phyloP scores from a whole-genome alignment of 148 eudicot genomes.

The Selenicereus undatus region DNA sequence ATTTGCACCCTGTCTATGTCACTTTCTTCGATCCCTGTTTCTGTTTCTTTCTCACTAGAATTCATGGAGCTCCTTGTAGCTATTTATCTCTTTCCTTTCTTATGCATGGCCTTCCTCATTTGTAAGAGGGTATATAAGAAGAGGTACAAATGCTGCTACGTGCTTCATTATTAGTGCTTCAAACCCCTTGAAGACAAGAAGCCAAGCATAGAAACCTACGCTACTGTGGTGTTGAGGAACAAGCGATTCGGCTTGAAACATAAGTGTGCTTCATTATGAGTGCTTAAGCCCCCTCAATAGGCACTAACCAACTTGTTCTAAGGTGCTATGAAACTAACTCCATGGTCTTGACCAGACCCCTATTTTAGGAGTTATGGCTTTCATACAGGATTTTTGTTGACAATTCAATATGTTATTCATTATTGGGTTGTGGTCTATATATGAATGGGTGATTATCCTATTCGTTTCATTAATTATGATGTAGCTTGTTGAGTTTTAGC shows the following conservation, averaged over 20 bases:
- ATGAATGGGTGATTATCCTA: too few species aligned
- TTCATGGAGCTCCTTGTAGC: constrained; percentile 36
- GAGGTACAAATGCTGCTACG: constrained; percentile 43
- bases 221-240: constrained; percentile 38
- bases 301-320: too few species aligned
- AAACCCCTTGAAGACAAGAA: constrained; percentile 46
- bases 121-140: constrained; percentile 11
- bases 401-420: too few species aligned
- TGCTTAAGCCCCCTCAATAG: too few species aligned
- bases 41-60: constrained; percentile 6
- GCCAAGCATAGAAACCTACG: constrained; percentile 37
- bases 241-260: constrained; percentile 40
- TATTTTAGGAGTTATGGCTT: too few species aligned
- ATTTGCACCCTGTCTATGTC: background rate
- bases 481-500: too few species aligned
- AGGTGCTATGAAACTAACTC: too few species aligned
- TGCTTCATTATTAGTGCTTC: constrained; percentile 59
- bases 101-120: constrained; percentile 28
- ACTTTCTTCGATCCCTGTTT: background rate
- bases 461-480: too few species aligned
- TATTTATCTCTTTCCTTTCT: constrained; percentile 30
- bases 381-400: too few species aligned
- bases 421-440: too few species aligned
- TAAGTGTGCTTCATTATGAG: too few species aligned
- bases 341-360: too few species aligned